Conservation (phyloP, 2,329 filamentous ascomycete species). For the Sordariomycetes sp. region DNA sequence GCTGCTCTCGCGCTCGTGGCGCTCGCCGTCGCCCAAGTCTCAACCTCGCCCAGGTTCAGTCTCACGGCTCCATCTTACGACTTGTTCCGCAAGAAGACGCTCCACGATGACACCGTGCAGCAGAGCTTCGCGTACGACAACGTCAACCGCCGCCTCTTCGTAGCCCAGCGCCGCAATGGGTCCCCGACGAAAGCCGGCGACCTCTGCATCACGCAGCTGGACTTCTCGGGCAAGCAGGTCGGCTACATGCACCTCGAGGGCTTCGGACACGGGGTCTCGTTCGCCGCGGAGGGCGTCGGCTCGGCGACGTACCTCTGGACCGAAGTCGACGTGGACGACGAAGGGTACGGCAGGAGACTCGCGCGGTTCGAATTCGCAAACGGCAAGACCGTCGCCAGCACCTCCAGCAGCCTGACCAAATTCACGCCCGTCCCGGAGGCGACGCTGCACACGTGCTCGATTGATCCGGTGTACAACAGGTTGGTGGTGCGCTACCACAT, state of each 20-base stretch:
- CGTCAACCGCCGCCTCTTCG: slow-evolving; percentile 7
- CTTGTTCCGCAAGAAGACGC: slow-evolving; percentile 7
- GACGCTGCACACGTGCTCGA: slow-evolving; percentile 1
- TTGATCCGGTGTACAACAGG: slow-evolving; percentile 2
- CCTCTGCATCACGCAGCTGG: slow-evolving; percentile 5
- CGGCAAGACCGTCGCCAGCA: slow-evolving; percentile 1
- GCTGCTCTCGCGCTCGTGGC: neutral
- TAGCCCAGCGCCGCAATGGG: slow-evolving; percentile 5
- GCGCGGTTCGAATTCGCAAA: slow-evolving; percentile 6
- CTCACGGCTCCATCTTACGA: slow-evolving; percentile 6
- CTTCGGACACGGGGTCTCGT: slow-evolving; percentile 7
- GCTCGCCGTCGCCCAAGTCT: neutral
- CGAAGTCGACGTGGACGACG: slow-evolving; percentile 2
- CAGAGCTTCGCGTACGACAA: slow-evolving; percentile 7
- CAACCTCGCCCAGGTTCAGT: slow-evolving; percentile 2
- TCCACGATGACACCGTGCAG: slow-evolving; percentile 6
- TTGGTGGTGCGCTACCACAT: slow-evolving; percentile 5
- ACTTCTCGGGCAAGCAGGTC: slow-evolving; percentile 6
- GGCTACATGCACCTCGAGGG: slow-evolving; percentile 6
- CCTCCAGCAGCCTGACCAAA: neutral
- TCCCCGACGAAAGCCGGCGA: slow-evolving; percentile 2
- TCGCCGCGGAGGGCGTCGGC: slow-evolving; percentile 5
- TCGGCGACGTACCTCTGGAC: slow-evolving; percentile 7
- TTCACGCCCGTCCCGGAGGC: slow-evolving; percentile 4
- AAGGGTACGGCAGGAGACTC: slow-evolving; percentile 4